Evolutionary conservation across 805 yeast genomes (phyloP).

Genomic region (Metschnikowia lunata): DNA sequence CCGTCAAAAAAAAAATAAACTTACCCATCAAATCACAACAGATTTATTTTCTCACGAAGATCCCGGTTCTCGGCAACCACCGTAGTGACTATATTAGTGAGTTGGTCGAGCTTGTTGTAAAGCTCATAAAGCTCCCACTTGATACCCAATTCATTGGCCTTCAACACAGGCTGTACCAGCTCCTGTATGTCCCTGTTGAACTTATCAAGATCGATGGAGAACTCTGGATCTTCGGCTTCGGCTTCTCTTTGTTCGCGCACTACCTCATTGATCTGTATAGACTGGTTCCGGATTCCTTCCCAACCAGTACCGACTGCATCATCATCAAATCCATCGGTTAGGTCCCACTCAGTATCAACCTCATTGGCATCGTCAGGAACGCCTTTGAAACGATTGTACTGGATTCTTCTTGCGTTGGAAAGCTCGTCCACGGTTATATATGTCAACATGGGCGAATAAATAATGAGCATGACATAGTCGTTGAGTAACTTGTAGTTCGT

Average conservation of each 20-base stretch:
- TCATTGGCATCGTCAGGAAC: conserved; percentile 78
- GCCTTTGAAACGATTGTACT: conserved; percentile 61
- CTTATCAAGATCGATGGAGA: conserved; percentile 43
- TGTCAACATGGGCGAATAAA: conserved; percentile 65
- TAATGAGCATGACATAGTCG: conserved; percentile 53
- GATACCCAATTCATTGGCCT: conserved; percentile 51
- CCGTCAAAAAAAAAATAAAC: too few species aligned
- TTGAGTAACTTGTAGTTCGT: conserved; percentile 37
- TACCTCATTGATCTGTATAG: conserved; percentile 34
- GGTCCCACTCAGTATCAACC: conserved; percentile 73
- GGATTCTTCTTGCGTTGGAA: conserved; percentile 61
- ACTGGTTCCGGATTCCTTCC: conserved; percentile 37
- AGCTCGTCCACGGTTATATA: conserved; percentile 63
- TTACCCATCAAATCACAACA: too few species aligned
- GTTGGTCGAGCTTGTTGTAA: conserved; percentile 47
- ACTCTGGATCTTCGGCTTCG: conserved; percentile 66
- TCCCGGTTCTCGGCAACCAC: conserved; percentile 34
- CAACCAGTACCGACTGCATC: conserved; percentile 26
- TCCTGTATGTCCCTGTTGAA: conserved; percentile 51
- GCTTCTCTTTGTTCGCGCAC: conserved; percentile 55
- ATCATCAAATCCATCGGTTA: conserved; percentile 65
- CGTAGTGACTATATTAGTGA: conserved; percentile 37
- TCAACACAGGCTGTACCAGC: conserved; percentile 55
- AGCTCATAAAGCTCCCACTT: conserved; percentile 62
- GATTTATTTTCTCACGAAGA: conserved; percentile 8